These are phyloP conservation scores for Staphylotrichum longicolle DNA, from an alignment of 495 filamentous ascomycete species.

Conservation along the genomic window DNA sequence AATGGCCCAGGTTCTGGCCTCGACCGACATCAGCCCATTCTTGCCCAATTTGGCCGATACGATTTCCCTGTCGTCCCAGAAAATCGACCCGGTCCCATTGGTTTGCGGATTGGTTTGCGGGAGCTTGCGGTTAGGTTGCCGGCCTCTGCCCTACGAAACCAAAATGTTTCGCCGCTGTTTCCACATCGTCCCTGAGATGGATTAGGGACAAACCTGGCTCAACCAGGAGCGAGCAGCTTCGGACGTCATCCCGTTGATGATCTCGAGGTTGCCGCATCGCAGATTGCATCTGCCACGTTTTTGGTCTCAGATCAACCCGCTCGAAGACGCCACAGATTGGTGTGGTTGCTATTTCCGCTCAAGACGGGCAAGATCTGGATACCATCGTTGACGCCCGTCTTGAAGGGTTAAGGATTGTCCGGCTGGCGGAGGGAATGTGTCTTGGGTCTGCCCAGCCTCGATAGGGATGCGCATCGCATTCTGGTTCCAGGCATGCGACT, in stretches of 20 bases:
- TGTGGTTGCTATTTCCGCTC: too few species aligned
- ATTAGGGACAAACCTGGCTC: too few species aligned
- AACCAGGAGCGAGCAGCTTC: too few species aligned
- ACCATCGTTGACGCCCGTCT: too few species aligned
- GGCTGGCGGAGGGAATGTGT: too few species aligned
- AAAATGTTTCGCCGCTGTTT: slow-evolving; percentile 6
- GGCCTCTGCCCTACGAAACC: neutral
- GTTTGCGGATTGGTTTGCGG: neutral
- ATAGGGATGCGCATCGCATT: neutral
- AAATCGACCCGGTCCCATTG: too few species aligned
- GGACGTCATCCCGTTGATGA: neutral
- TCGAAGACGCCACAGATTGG: too few species aligned
- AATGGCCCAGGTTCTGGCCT: slow-evolving; percentile 17
- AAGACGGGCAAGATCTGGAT: too few species aligned
- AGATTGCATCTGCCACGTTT: too few species aligned
- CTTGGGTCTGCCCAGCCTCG: too few species aligned
- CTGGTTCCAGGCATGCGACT: neutral
- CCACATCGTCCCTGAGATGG: neutral
- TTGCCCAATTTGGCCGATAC: neutral
- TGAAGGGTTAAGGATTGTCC: too few species aligned
- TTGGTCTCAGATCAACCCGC: too few species aligned
- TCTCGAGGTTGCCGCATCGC: neutral
- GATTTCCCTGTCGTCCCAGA: neutral
- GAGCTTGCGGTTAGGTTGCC: neutral
- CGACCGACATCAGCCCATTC: slow-evolving; percentile 28